Conservation (phyloP, 1,284 basidiomycete species). For the Chondrostereum purpureum region DNA sequence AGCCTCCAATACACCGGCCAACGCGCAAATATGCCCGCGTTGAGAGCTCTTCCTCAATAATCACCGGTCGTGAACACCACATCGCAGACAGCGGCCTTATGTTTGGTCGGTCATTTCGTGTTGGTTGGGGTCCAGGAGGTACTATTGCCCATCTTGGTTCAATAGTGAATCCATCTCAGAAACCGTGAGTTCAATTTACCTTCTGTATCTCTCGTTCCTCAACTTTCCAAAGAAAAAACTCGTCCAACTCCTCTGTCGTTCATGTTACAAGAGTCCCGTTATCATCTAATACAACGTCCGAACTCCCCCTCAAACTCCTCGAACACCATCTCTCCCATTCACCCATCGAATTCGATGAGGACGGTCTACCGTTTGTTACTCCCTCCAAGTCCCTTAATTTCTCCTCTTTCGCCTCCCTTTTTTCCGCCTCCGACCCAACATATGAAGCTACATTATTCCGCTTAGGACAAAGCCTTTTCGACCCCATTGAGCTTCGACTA, state of each 20-base stretch:
- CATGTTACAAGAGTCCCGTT: slow-evolving; percentile 41
- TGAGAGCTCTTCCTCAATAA: slow-evolving; percentile 55
- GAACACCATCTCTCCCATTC: slow-evolving; percentile 77
- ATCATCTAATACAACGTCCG: slow-evolving; percentile 32
- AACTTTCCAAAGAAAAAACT: slow-evolving; percentile 31
- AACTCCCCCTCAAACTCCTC: slow-evolving; percentile 62
- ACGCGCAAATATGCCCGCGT: slow-evolving; percentile 69
- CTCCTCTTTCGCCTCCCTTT: slow-evolving; percentile 70
- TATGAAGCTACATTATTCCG: slow-evolving; percentile 81
- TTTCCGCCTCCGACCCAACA: slow-evolving; percentile 67
- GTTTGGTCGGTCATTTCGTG: slow-evolving; percentile 84
- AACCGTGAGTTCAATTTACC: slow-evolving; percentile 34
- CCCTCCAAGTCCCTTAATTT: slow-evolving; percentile 59
- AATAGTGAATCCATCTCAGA: slow-evolving; percentile 50
- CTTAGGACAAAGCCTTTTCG: slow-evolving; percentile 88
- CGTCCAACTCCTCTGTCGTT: slow-evolving; percentile 55
- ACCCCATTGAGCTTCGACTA: slow-evolving; percentile 68
- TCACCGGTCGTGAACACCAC: slow-evolving; percentile 58
- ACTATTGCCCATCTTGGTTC: slow-evolving; percentile 71
- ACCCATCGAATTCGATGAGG: slow-evolving; percentile 52
- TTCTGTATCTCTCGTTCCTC: slow-evolving; percentile 12
- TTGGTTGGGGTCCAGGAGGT: slow-evolving; percentile 85
- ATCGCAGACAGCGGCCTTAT: slow-evolving; percentile 79
- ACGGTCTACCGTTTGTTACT: slow-evolving; percentile 47
- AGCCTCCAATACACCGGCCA: slow-evolving; percentile 54